A percentile compares a stretch with the other conserved stretches of the same genome.
These are phyloP conservation scores for Citrullus mucosospermus DNA, from an alignment of 306 rosid genomes.

Conservation along the genomic window DNA sequence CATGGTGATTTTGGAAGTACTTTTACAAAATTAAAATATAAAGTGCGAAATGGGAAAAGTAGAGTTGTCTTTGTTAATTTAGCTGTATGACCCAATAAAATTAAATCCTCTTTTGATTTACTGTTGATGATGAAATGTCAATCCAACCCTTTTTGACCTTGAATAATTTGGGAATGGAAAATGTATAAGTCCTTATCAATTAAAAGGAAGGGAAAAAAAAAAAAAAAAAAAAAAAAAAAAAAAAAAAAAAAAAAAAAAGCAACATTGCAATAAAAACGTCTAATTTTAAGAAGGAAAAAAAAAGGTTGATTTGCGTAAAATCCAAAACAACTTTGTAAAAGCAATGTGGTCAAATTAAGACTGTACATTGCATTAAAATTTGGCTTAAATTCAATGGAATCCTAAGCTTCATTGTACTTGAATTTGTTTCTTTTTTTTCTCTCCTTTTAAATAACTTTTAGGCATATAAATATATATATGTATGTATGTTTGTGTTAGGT, in stretches of 20 bases:
- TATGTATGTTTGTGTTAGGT: too few species aligned
- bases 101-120: not conserved
- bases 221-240: not conserved
- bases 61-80: not conserved
- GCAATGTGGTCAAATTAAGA: not conserved
- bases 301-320: not conserved
- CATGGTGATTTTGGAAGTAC: not conserved
- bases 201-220: not conserved
- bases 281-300: not conserved
- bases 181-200: not conserved
- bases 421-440: not conserved
- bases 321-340: not conserved
- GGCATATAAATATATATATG: too few species aligned
- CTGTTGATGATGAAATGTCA: not conserved
- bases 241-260: not conserved
- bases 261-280: not conserved
- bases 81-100: not conserved
- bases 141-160: not conserved
- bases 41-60: not conserved
- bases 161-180: not conserved
- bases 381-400: not conserved
- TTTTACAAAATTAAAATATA: not conserved
- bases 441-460: not conserved
- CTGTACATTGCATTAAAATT: not conserved
- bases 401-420: not conserved